Evolutionary conservation across 176 grass and related monocot genomes (phyloP).

Genomic region (Rhynchospora breviuscula): DNA sequence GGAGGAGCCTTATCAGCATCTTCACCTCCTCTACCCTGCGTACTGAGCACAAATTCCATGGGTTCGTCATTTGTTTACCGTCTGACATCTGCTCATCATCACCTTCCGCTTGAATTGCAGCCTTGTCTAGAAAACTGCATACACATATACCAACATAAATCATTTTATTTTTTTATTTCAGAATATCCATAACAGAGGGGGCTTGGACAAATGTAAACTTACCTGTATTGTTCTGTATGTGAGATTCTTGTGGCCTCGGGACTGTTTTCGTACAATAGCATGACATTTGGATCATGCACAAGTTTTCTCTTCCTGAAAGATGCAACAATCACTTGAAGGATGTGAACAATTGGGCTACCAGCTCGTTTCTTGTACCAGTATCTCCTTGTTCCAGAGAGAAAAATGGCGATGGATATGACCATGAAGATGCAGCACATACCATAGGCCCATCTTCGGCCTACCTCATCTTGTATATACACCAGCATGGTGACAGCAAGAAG

Average conservation of each 20-base stretch:
- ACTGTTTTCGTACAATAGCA: slow-evolving; percentile 39
- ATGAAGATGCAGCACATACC: slow-evolving; percentile 67
- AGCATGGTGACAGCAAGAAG: slow-evolving; percentile 66
- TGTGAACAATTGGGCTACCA: slow-evolving; percentile 70
- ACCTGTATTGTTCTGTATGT: slow-evolving; percentile 55
- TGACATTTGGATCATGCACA: not conserved
- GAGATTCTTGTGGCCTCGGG: slow-evolving; percentile 34
- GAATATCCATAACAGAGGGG: too few relatives aligned
- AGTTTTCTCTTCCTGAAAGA: slow-evolving; percentile 40
- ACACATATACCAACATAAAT: not conserved
- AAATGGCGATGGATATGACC: slow-evolving; percentile 41
- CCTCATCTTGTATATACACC: slow-evolving; percentile 80
- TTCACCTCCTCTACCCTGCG: slow-evolving; percentile 79
- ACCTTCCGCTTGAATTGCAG: slow-evolving; percentile 50
- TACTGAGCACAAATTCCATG: slow-evolving; percentile 67
- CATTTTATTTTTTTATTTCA: not conserved
- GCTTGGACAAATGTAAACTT: not conserved
- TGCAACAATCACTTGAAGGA: slow-evolving; percentile 70
- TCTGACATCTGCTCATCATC: slow-evolving; percentile 18
- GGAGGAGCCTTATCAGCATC: slow-evolving; percentile 67
- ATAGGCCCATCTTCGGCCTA: slow-evolving; percentile 78
- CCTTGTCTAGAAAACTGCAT: slow-evolving; percentile 54
- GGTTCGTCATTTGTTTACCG: slow-evolving; percentile 30
- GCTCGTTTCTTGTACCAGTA: slow-evolving; percentile 69
- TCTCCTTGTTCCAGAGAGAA: slow-evolving; percentile 53